Evolutionary conservation across 2,329 filamentous ascomycete genomes (phyloP), one percentile per base, ranked within the genome.

Genomic region (Ceratocystis cacaofunesta): DNA sequence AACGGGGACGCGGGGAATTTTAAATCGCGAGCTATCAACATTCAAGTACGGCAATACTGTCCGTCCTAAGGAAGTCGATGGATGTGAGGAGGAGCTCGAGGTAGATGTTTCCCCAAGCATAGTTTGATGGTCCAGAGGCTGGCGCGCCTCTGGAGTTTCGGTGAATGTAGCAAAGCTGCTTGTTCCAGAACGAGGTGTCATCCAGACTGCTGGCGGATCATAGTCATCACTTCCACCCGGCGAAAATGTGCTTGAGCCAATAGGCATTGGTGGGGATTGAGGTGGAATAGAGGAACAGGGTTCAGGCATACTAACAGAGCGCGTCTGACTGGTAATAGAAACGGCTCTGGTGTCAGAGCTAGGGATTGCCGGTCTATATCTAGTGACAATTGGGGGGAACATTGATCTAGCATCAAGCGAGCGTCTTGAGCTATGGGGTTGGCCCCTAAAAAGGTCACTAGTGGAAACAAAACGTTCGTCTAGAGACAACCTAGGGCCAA

Each of bases 201-300:
- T 63, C 65, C 65, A 66, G 28, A 63, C 52, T 30, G 65, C 65
- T 22, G 65, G 65, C 5, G 65, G 65, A 25, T 67, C 65, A 61
- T 67, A 67, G 25, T 67, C 65, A 41, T 66, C 65, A 19, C 41
- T 30, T 15, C 46, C 43, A 44, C 65, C 65, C 8, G 65, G 65
- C 6, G 65, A 67, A 43, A 67, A 67, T 17, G 65, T 67, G 62
- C 62, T 64, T 44, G 62, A 64, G 36, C 63, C 63, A 22, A 44
- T 28, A 44, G 25, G 55, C 28, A 36, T 17, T 58, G 41, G 52
- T 12, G 63, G 41, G 5, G 52, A 58, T 12, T 46, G 52, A 12
- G 28, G 5, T n/a, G 17, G 17, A 19, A 32, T 25, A 5, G 64
- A 62, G 12, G 64, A 43, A 4, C 43, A 60, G 3, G 57, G 36